Base-by-base conservation (phyloP, 75 land plant genomes). In the Adiantum capillusveneris region DNA sequence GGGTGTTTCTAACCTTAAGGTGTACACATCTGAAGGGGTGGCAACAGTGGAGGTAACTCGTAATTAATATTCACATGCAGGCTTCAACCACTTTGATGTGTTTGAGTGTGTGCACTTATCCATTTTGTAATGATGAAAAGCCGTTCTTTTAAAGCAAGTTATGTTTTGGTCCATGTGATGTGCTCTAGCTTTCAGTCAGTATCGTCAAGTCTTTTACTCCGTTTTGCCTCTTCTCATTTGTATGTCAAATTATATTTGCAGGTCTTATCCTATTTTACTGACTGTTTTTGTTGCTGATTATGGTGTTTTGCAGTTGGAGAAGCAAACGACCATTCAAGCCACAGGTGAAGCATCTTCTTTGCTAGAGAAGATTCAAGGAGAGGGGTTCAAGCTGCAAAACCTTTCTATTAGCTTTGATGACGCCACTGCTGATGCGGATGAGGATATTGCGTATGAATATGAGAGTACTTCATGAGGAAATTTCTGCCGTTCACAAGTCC, bases 331-430 rank as follows among this genome's bases (percentile, higher is more conserved):
- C 19, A 59, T 67, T 19, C 69, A 67, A 58, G 69, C 69, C 24
- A 67, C 69, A 1, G 69, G 62, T 2, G 69, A 57, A n/a, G 69
- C 69, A 14, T 67, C 69, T 12, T 28, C 61, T 59, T 48, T 67
- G 39, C 50, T 67, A 30, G 69, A 67, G 54, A 24, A 57, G 30
- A 58, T 67, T 31, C 54, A 46, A 29, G 53, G 46, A 41, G 69
- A 53, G 46, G 69, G 69, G 26, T 67, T 67, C 55, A 67, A 67
- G 41, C 34, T 67, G 69, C 62, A 58, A 48, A 60, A 60, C n/a
- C 62, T 67, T 21, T 44, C 54, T 62, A 36, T 67, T 30, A 53
- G 62, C 31, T 67, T 67, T 25, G 17, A 46, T 46, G 69, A 59
- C 22, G 53, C 49, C 36, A 60, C 37, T 51, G 62, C 22, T 29